Evolutionary conservation across 208 protist species (phyloP), one percentile per base, ranked within the genome.

Genomic region (Trypanosoma rangeli): DNA sequence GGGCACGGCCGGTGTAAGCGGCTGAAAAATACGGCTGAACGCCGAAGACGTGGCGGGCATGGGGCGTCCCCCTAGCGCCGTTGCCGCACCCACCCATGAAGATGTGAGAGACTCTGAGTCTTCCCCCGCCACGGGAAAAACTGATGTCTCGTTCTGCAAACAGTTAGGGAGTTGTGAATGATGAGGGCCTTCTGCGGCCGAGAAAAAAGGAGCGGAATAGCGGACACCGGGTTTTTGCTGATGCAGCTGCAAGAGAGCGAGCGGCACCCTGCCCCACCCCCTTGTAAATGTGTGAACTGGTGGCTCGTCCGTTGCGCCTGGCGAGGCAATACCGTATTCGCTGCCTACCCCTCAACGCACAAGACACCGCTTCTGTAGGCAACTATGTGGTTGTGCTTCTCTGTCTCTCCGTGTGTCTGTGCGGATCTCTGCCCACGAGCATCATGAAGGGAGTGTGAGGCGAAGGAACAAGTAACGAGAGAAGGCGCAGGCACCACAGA

Each of bases 171-270:
- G 18, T 7, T 24, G 31, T 12, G 7, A 33, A 10, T 57, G 9
- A 20, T 24, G 31, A 3, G 7, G 4, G 22, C 20, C 31, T 4
- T 20, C 70, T 53, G 54, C n/a, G 13, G 22, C 22, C 13, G 55
- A 68, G 53, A 52, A 42, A 37, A 53, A 46, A 22, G 76, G 61
- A 18, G 65, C 65, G 53, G 68, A 80, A 39, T 62, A 63, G 52
- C 67, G 68, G 13, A 66, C 65, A 29, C 62, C 66, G 10, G 64
- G 64, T 44, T 64, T 70, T 16, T 39, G 60, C 44, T 49, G 59
- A 29, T 33, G 71, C 54, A 73, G 67, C 15, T 58, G 54, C 54
- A 68, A 3, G 0, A 66, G 54, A 15, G 53, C 61, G 31, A 49
- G 35, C 5, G 50, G 64, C 44, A 26, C 22, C 52, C 64, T 54